These are phyloP conservation scores for Trichoderma breve DNA, from an alignment of 2,329 filamentous ascomycete genomes.

Conservation along the genomic window DNA sequence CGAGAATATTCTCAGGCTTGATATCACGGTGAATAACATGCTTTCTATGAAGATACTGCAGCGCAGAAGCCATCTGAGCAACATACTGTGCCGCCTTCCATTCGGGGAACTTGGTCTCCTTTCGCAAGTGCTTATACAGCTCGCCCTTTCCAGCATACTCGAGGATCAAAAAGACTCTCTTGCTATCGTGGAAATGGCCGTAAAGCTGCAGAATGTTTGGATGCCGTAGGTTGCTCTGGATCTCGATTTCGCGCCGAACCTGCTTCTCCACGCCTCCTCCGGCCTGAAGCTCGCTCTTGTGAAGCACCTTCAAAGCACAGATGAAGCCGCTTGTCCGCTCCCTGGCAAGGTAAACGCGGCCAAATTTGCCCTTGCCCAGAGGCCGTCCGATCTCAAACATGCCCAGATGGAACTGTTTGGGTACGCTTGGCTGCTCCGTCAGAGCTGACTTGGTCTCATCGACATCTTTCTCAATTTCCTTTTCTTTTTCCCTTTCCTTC, in stretches of 20 bases:
- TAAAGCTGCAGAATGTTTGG: slow-evolving; percentile 63
- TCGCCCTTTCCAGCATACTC: slow-evolving; percentile 66
- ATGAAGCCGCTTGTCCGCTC: slow-evolving; percentile 66
- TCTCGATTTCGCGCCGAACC: slow-evolving; percentile 69
- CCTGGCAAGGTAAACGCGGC: slow-evolving; percentile 68
- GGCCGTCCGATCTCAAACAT: slow-evolving; percentile 77
- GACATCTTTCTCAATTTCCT: slow-evolving; percentile 47
- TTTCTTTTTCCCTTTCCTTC: neutral
- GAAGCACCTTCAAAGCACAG: slow-evolving; percentile 69
- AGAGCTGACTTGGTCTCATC: slow-evolving; percentile 52
- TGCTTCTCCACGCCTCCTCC: slow-evolving; percentile 70
- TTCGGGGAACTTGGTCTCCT: slow-evolving; percentile 65
- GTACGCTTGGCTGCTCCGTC: slow-evolving; percentile 54
- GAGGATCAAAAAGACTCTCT: slow-evolving; percentile 69
- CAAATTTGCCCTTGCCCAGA: slow-evolving; percentile 71
- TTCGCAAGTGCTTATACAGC: slow-evolving; percentile 68
- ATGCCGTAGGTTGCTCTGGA: slow-evolving; percentile 69
- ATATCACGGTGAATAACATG: slow-evolving; percentile 36
- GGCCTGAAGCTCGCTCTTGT: slow-evolving; percentile 70
- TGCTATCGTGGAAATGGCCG: slow-evolving; percentile 70
- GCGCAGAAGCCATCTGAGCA: slow-evolving; percentile 61
- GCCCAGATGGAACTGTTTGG: slow-evolving; percentile 74
- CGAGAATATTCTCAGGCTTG: slow-evolving; percentile 73
- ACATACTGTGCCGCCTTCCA: slow-evolving; percentile 69
- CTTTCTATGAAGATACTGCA: slow-evolving; percentile 33